Evolutionary conservation across 2,329 filamentous ascomycete genomes (phyloP).

Genomic region (Sclerotinia nivalis): DNA sequence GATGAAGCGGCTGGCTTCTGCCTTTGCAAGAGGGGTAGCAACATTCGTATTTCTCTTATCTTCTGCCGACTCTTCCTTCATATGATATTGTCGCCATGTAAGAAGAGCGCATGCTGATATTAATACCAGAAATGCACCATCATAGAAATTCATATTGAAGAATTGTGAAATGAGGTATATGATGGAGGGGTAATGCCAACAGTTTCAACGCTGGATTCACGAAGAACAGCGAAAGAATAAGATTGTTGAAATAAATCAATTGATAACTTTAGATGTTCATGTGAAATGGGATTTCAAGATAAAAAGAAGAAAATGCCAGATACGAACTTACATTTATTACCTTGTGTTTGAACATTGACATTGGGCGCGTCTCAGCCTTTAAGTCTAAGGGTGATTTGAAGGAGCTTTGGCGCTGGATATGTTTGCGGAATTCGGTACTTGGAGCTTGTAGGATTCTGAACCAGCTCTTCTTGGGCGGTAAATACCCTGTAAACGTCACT

Average conservation of each 20-base stretch:
- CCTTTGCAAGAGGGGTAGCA: constrained; percentile 34
- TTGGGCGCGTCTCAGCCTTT: background rate
- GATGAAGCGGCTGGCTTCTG: constrained; percentile 36
- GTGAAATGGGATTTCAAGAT: background rate
- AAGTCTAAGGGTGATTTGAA: background rate
- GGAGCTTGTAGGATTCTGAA: background rate
- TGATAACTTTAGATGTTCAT: background rate
- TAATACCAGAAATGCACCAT: constrained; percentile 34
- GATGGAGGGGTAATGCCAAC: constrained; percentile 4
- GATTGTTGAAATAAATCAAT: background rate
- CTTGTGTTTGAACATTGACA: constrained; percentile 2
- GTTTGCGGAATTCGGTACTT: background rate
- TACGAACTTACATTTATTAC: constrained; percentile 1
- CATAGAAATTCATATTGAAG: constrained; percentile 36
- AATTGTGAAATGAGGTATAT: background rate
- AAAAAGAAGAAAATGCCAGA: background rate
- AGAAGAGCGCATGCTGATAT: constrained; percentile 35
- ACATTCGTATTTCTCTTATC: constrained; percentile 27
- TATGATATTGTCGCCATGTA: constrained; percentile 37
- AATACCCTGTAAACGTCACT: background rate
- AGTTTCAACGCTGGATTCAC: background rate
- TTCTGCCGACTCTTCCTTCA: constrained; percentile 27
- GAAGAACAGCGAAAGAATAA: background rate
- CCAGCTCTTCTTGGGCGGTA: constrained; percentile 9
- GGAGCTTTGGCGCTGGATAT: background rate